A percentile compares a stretch with the other conserved stretches of the same genome.
Evolutionary conservation across 306 rosid genomes (phyloP).

Genomic region (Glycine latifolia): DNA sequence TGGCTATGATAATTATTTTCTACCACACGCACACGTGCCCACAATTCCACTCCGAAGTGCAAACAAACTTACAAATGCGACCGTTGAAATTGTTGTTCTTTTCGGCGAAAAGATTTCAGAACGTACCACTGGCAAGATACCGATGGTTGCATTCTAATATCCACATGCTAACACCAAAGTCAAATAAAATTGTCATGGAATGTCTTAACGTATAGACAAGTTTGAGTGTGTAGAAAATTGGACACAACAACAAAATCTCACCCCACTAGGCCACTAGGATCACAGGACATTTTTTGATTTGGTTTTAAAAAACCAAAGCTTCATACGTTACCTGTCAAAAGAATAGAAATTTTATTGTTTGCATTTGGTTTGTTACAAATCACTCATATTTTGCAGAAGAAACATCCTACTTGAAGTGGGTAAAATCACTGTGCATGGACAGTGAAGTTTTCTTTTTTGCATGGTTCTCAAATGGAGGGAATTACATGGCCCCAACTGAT

Average conservation of each 20-base stretch:
- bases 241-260: neutral
- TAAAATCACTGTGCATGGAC: neutral
- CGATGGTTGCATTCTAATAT: neutral
- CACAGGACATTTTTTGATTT: too few relatives aligned
- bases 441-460: neutral
- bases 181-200: neutral
- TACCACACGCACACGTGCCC: constrained; percentile 3
- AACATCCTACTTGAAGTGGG: neutral
- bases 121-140: neutral
- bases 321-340: neutral
- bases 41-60: neutral
- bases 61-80: constrained; percentile 9
- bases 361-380: neutral
- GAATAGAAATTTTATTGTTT: neutral
- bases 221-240: neutral
- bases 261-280: too few relatives aligned
- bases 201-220: neutral
- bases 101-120: neutral
- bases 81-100: neutral
- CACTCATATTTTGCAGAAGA: neutral
- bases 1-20: neutral
- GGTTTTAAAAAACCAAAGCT: neutral
- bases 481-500: too few relatives aligned
- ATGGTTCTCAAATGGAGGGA: too few relatives aligned
- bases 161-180: neutral